Percentiles rank a stretch among this genome's conserved stretches.
These are phyloP conservation scores for Reticulascus tulasneorum DNA, from an alignment of 2,329 filamentous ascomycete species.

Conservation along the genomic window DNA sequence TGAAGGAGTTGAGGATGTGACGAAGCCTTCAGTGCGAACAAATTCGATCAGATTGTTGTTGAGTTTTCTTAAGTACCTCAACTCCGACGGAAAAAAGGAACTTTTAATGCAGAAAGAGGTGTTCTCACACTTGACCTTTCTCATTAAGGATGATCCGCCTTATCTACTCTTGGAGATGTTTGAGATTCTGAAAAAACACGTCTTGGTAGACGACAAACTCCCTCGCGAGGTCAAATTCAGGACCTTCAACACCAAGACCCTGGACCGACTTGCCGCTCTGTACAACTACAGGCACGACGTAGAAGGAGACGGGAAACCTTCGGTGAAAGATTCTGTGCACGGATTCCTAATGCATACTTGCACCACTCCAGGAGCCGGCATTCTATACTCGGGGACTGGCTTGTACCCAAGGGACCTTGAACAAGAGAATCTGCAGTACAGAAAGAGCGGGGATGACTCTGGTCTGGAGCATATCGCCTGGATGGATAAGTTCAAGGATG, in stretches of 20 bases:
- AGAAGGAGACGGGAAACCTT: slow-evolving; percentile 35
- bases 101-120: slow-evolving; percentile 77
- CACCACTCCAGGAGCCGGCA: slow-evolving; percentile 67
- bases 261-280: slow-evolving; percentile 68
- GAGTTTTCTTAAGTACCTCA: slow-evolving; percentile 73
- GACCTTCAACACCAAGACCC: slow-evolving; percentile 69
- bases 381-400: slow-evolving; percentile 73
- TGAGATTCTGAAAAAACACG: slow-evolving; percentile 61
- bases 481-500: slow-evolving; percentile 62
- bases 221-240: slow-evolving; percentile 69
- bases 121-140: slow-evolving; percentile 74
- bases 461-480: slow-evolving; percentile 68
- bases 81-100: slow-evolving; percentile 73
- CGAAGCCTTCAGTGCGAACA: slow-evolving; percentile 74
- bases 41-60: slow-evolving; percentile 80
- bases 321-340: slow-evolving; percentile 67
- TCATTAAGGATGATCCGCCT: slow-evolving; percentile 73
- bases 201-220: slow-evolving; percentile 73
- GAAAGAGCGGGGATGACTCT: slow-evolving; percentile 48
- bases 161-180: slow-evolving; percentile 73
- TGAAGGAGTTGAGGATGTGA: slow-evolving; percentile 57
- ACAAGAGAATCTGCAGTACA: slow-evolving; percentile 31
- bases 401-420: slow-evolving; percentile 76
- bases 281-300: slow-evolving; percentile 57
- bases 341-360: slow-evolving; percentile 72